phyloP scores from a whole-genome alignment of 1,139 yeast genomes.

The Blastobotrys elegans region DNA sequence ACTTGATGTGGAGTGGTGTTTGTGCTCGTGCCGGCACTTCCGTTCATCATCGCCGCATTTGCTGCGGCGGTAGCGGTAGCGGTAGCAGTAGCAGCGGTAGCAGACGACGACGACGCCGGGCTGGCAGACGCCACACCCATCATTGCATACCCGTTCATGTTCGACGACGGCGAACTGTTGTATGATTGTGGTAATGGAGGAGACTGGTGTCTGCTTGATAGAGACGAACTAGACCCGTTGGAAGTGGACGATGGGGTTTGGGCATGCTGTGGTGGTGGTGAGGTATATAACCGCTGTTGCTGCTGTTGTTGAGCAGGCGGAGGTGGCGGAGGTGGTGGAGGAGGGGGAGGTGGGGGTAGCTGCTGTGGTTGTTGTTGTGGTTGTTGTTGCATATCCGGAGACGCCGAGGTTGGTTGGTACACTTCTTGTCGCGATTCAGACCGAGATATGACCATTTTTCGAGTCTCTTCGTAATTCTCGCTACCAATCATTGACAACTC shows the following conservation, averaged over 20 bases:
- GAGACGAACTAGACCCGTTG: background rate
- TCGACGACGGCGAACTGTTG: background rate
- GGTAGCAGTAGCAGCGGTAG: background rate
- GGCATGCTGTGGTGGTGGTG: too few species aligned
- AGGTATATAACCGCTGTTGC: background rate
- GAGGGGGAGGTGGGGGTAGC: background rate
- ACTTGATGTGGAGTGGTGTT: background rate
- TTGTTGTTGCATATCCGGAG: background rate
- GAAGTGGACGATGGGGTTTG: background rate
- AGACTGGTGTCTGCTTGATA: too few species aligned
- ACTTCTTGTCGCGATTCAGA: slow-evolving; percentile 12
- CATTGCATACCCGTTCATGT: background rate
- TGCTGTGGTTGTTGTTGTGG: slow-evolving; percentile 1
- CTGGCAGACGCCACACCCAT: background rate
- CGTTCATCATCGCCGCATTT: background rate
- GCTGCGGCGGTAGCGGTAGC: too few species aligned
- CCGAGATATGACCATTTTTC: slow-evolving; percentile 8
- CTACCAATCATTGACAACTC: slow-evolving; percentile 45
- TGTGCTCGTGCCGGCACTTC: background rate
- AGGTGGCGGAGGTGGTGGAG: background rate
- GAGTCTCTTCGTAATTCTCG: slow-evolving; percentile 11
- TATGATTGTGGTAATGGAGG: too few species aligned
- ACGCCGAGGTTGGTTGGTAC: slow-evolving; percentile 2
- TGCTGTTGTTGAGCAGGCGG: background rate
- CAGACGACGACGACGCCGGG: background rate